Conservation (phyloP, 768 basidiomycete species). For the Asterophora lycoperdoides region DNA sequence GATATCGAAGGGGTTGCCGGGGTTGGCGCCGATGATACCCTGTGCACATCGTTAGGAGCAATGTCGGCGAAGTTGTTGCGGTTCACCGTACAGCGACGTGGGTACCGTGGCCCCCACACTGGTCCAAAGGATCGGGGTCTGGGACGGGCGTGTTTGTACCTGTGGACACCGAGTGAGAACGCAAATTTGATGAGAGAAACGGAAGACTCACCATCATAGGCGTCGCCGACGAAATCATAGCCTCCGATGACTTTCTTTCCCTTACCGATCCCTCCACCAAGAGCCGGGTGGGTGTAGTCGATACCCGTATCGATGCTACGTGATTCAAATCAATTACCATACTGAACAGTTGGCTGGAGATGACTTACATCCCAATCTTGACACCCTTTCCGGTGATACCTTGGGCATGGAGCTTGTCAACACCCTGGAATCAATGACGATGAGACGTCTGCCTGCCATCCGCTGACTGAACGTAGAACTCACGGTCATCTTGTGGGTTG, state of each 20-base stretch:
- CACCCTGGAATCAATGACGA: slow-evolving; percentile 38
- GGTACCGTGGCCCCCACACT: slow-evolving; percentile 51
- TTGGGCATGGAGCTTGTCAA: slow-evolving; percentile 59
- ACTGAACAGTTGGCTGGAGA: background rate
- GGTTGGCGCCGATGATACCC: slow-evolving; percentile 62
- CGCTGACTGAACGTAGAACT: slow-evolving; percentile 7
- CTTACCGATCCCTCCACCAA: slow-evolving; percentile 52
- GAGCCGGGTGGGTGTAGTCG: slow-evolving; percentile 53
- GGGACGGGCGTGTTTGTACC: slow-evolving; percentile 47
- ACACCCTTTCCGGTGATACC: slow-evolving; percentile 61
- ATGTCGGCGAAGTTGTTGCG: background rate
- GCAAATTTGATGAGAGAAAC: background rate
- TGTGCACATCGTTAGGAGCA: slow-evolving; percentile 21
- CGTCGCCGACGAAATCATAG: slow-evolving; percentile 56
- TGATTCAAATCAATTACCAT: background rate
- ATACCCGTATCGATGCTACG: slow-evolving; percentile 48
- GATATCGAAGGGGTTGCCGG: slow-evolving; percentile 59
- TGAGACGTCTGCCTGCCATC: background rate
- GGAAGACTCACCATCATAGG: slow-evolving; percentile 36
- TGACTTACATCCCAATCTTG: slow-evolving; percentile 59
- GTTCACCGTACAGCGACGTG: slow-evolving; percentile 44
- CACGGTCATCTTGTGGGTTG: slow-evolving; percentile 53
- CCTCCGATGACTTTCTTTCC: slow-evolving; percentile 52
- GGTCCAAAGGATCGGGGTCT: slow-evolving; percentile 48
- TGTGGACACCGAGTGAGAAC: slow-evolving; percentile 5